A percentile compares a stretch with the other conserved stretches of the same genome.
These are phyloP conservation scores for Blastobotrys malaysiensis DNA, from an alignment of 1,139 yeast species.

Conservation along the genomic window DNA sequence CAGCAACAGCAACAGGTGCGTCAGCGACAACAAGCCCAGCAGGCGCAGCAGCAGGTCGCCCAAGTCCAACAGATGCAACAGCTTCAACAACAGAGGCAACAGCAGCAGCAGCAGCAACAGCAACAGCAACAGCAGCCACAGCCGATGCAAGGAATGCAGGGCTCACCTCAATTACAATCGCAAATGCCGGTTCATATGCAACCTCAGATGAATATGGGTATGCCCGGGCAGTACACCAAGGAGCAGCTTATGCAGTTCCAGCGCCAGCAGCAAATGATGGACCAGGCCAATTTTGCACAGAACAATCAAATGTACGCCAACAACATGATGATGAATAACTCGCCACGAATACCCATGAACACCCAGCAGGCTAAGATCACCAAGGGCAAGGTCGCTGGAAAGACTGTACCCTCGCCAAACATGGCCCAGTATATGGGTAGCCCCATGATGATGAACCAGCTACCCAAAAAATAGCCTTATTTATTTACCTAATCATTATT, in stretches of 20 bases:
- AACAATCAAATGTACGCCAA: conserved; percentile 8
- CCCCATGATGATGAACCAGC: neutral
- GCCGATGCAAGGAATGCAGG: neutral
- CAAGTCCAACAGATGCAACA: conserved; percentile 12
- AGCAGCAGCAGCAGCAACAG: conserved; percentile 11
- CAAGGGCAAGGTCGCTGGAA: conserved; percentile 15
- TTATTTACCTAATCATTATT: neutral
- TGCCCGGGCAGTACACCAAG: conserved; percentile 9
- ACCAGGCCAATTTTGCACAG: conserved; percentile 6
- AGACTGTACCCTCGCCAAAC: conserved; percentile 14
- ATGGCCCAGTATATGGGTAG: neutral
- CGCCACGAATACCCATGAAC: conserved; percentile 1
- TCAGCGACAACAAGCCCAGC: conserved; percentile 4
- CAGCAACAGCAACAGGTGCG: conserved; percentile 7
- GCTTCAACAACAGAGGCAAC: conserved; percentile 12
- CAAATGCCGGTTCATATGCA: conserved; percentile 1
- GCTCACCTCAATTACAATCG: neutral
- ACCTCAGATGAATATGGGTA: conserved; percentile 1
- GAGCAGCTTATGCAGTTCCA: conserved; percentile 15
- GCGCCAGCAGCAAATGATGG: conserved; percentile 15
- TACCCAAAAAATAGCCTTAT: neutral
- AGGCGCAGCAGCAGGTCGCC: conserved; percentile 12
- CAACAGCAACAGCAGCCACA: conserved; percentile 13
- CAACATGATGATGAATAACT: conserved; percentile 1
- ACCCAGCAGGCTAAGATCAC: conserved; percentile 13